Percentiles rank a stretch among this genome's conserved stretches.
Evolutionary conservation across 2,329 filamentous ascomycete species (phyloP).

Genomic region (Ophiobolus disseminans): DNA sequence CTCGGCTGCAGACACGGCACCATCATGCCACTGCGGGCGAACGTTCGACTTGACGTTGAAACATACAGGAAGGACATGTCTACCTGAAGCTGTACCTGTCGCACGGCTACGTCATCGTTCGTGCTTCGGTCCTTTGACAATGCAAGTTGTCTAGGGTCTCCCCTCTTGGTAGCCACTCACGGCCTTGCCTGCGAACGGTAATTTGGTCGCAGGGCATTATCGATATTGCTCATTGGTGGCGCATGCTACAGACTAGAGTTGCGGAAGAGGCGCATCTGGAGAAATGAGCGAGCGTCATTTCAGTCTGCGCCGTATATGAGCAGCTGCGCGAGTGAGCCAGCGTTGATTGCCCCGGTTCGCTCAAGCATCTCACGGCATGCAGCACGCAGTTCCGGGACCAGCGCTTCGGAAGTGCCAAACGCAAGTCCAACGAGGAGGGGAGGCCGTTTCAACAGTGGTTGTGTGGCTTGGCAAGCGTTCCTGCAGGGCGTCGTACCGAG

Average conservation of each 20-base stretch:
- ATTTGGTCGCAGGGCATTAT: not conserved
- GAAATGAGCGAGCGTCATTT: not conserved
- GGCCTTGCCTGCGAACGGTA: not conserved
- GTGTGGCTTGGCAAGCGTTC: conserved; percentile 26
- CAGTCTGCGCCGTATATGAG: not conserved
- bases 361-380: conserved; percentile 10
- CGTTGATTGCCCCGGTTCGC: not conserved
- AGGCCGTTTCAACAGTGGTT: conserved; percentile 30
- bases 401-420: conserved; percentile 26
- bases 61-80: not conserved
- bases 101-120: not conserved
- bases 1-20: not conserved
- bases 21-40: not conserved
- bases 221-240: conserved; percentile 1
- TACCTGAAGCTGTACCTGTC: not conserved
- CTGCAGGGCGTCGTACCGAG: conserved; percentile 36
- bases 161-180: not conserved
- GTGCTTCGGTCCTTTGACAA: not conserved
- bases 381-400: conserved; percentile 9
- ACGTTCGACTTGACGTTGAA: conserved; percentile 1
- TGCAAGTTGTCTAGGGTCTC: not conserved
- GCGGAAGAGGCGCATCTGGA: not conserved
- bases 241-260: not conserved
- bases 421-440: conserved; percentile 25
- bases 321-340: not conserved